Evolutionary conservation across 192 early-diverging fungal genomes (phyloP).

Genomic region (Spizellomyces sp.): DNA sequence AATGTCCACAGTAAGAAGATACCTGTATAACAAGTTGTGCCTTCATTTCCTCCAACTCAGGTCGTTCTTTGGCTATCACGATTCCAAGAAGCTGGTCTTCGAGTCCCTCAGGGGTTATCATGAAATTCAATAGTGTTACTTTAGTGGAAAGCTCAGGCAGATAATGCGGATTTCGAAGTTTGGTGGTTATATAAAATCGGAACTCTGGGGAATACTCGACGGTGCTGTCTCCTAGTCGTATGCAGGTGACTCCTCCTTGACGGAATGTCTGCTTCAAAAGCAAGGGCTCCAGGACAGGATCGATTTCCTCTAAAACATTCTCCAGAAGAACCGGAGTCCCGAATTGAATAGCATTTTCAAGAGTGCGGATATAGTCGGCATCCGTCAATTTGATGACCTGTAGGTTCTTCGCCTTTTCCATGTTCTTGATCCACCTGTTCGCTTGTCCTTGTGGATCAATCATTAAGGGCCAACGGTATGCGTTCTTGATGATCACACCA

Average conservation of each 20-base stretch:
- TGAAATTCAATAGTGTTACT: constrained; percentile 63
- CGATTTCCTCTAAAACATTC: constrained; percentile 60
- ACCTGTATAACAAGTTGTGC: constrained; percentile 55
- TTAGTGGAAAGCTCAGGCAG: constrained; percentile 63
- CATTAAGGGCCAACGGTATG: constrained; percentile 61
- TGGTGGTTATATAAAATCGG: constrained; percentile 64
- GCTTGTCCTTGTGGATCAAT: constrained; percentile 68
- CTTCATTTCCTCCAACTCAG: constrained; percentile 66
- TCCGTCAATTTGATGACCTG: constrained; percentile 62
- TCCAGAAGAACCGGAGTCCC: constrained; percentile 63
- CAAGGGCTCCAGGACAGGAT: constrained; percentile 62
- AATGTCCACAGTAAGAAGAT: neutral
- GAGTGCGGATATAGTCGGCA: constrained; percentile 56
- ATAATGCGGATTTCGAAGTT: constrained; percentile 63
- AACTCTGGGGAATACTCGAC: constrained; percentile 68
- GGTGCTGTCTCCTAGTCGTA: constrained; percentile 55
- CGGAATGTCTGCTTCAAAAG: constrained; percentile 66
- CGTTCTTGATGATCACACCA: constrained; percentile 58
- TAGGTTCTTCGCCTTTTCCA: constrained; percentile 57
- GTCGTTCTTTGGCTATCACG: constrained; percentile 65
- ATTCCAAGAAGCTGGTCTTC: constrained; percentile 67
- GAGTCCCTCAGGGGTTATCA: constrained; percentile 67
- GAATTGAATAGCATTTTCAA: constrained; percentile 65
- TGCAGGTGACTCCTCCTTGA: constrained; percentile 65
- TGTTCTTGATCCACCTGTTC: constrained; percentile 65